Conservation (phyloP, 768 basidiomycete genomes). For the Tephrocybe sp. region DNA sequence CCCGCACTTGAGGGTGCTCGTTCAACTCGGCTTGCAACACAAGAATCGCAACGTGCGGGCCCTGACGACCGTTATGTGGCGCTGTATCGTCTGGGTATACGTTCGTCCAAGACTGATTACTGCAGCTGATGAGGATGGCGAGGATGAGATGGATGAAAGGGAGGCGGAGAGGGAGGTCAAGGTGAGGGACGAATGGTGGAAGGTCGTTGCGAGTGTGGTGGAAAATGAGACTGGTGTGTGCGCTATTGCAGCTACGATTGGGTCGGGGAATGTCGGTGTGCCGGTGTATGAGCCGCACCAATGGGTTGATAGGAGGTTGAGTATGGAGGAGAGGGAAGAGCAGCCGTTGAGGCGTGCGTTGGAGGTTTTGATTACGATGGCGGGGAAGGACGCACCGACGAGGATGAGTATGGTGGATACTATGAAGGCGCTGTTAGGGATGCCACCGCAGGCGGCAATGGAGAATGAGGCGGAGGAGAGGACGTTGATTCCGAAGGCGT, state of each 20-base stretch:
- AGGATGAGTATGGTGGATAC: constrained; percentile 58
- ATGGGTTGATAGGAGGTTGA: constrained; percentile 28
- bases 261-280: constrained; percentile 12
- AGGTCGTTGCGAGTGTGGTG: constrained; percentile 44
- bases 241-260: constrained; percentile 16
- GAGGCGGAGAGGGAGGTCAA: constrained; percentile 26
- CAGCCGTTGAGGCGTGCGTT: constrained; percentile 48
- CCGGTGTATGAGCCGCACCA: constrained; percentile 7
- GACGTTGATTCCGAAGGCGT: constrained; percentile 47
- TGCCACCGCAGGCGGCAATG: constrained; percentile 10
- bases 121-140: constrained; percentile 29
- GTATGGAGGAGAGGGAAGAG: constrained; percentile 33
- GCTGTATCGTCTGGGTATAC: constrained; percentile 64
- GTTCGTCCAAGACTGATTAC: constrained; percentile 49
- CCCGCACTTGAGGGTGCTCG: constrained; percentile 45
- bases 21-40: constrained; percentile 58
- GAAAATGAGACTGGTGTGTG: constrained; percentile 19
- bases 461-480: constrained; percentile 19
- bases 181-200: constrained; percentile 34
- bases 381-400: constrained; percentile 48
- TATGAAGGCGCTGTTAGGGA: constrained; percentile 37
- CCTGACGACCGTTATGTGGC: constrained; percentile 65
- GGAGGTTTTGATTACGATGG: constrained; percentile 55
- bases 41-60: constrained; percentile 65
- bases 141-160: constrained; percentile 25